Conservation (phyloP, 768 basidiomycete species). For the Boletus reticulatus region DNA sequence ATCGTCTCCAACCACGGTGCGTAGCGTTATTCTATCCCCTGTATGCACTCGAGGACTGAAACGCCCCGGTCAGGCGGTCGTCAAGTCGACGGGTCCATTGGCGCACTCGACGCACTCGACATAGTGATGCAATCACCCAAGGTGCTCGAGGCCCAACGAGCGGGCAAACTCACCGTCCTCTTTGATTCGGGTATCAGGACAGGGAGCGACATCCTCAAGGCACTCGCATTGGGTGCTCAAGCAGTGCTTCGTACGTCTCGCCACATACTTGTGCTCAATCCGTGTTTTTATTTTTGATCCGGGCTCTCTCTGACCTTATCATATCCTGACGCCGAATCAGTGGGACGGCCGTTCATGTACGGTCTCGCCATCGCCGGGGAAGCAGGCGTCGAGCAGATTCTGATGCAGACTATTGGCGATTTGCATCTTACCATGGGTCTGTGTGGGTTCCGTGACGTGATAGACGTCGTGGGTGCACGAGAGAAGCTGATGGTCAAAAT, state of each 20-base stretch:
- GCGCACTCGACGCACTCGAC: conserved; percentile 69
- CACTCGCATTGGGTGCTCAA: conserved; percentile 56
- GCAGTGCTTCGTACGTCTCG: conserved; percentile 41
- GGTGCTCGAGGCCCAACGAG: conserved; percentile 52
- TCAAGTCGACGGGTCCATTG: conserved; percentile 76
- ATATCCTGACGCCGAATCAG: conserved; percentile 1
- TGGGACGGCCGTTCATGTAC: conserved; percentile 47
- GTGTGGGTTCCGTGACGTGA: conserved; percentile 35
- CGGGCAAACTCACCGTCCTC: conserved; percentile 63
- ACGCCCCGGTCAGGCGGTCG: conserved; percentile 51
- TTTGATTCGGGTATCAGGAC: conserved; percentile 63
- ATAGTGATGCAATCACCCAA: conserved; percentile 62
- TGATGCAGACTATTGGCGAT: conserved; percentile 44
- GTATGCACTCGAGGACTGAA: not conserved
- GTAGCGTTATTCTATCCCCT: conserved; percentile 5
- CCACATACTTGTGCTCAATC: not conserved
- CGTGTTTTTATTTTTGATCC: not conserved
- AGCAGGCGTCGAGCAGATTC: conserved; percentile 46
- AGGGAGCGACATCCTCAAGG: conserved; percentile 53
- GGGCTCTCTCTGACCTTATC: not conserved
- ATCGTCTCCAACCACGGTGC: conserved; percentile 79
- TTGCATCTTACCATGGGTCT: conserved; percentile 44
- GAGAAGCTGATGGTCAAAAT: conserved; percentile 34
- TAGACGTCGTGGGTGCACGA: conserved; percentile 38
- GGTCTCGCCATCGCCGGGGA: conserved; percentile 48